Evolutionary conservation across 177 flowering plant genomes (phyloP), one percentile per base, ranked within the genome.

Genomic region (Vitis hybrid): DNA sequence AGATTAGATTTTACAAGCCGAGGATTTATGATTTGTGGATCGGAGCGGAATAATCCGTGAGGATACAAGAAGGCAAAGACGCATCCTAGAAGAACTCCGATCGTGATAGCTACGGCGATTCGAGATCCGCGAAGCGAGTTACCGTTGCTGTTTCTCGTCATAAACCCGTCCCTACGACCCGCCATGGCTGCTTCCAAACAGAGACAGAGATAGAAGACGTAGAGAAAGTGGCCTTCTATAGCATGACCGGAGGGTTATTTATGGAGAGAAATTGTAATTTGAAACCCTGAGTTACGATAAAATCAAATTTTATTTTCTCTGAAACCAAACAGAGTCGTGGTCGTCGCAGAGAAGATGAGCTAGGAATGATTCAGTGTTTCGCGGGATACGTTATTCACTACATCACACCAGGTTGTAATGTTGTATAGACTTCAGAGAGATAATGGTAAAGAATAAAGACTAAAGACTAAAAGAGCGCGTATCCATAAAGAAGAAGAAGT

Each of bases 71-170:
- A 80, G 6, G 97, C 97, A 58, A 81, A 85, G 71, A 85, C 70
- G 79, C 91, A 89, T 18, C 97, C 97, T 4, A 86, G 63, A n/a
- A 88, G 70, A 57, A 92, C 73, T 4, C 97, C 97, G 62, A 88
- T 79, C 12, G 70, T 71, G 52, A 92, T 72, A 20, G 97, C 92
- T 5, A 71, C 68, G 4, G 76, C 80, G 20, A 90, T 82, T 74
- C 84, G 80, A 19, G 93, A 90, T 75, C 89, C 81, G 18, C 86
- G 80, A 52, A 76, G 9, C 10, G 82, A 73, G 52, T 68, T 79
- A 1, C 55, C 80, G 22, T 59, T 76, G 47, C 7, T 0, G 57
- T 76, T 81, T 57, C 76, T 78, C 78, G 64, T 81, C 76, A 71
- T 51, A 65, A 64, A 64, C 22, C 83, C 85, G 14, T 81, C 90